Evolutionary conservation across 2,329 filamentous ascomycete genomes (phyloP).

Genomic region (Trichophyton rubrum): DNA sequence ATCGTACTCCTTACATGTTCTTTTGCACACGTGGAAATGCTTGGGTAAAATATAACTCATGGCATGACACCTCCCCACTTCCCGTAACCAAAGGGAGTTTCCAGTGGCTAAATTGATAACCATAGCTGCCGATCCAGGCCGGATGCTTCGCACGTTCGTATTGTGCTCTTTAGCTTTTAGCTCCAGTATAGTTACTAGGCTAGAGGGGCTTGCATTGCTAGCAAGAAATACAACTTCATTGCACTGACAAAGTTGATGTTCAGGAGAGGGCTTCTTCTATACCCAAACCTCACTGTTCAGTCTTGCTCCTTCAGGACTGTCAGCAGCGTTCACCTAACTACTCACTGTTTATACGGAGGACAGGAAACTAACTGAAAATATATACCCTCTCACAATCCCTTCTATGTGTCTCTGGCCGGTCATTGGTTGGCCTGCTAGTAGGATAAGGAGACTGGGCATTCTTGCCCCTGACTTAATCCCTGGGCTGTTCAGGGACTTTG

Average conservation of each 20-base stretch:
- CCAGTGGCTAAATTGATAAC: background rate
- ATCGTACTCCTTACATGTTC: too few species aligned
- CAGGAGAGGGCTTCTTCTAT: too few species aligned
- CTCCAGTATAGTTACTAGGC: too few species aligned
- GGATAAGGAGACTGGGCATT: too few species aligned
- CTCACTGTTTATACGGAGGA: too few species aligned
- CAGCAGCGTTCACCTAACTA: too few species aligned
- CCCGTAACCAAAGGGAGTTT: background rate
- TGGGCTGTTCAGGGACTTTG: background rate
- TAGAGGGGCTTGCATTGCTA: background rate
- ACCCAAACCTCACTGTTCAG: too few species aligned
- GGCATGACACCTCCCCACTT: background rate
- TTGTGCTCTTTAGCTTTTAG: background rate
- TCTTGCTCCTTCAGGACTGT: too few species aligned
- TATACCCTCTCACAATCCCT: too few species aligned
- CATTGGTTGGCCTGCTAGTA: too few species aligned
- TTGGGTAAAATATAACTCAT: background rate
- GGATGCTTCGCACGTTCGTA: background rate
- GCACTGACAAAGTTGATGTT: background rate
- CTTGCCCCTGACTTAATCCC: background rate
- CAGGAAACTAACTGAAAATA: too few species aligned
- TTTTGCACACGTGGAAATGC: background rate
- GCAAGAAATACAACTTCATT: background rate
- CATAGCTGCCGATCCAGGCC: background rate
- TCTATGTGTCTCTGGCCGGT: too few species aligned